Base-by-base conservation (phyloP, 2,329 filamentous ascomycete genomes). In the Xylaria multiplex region DNA sequence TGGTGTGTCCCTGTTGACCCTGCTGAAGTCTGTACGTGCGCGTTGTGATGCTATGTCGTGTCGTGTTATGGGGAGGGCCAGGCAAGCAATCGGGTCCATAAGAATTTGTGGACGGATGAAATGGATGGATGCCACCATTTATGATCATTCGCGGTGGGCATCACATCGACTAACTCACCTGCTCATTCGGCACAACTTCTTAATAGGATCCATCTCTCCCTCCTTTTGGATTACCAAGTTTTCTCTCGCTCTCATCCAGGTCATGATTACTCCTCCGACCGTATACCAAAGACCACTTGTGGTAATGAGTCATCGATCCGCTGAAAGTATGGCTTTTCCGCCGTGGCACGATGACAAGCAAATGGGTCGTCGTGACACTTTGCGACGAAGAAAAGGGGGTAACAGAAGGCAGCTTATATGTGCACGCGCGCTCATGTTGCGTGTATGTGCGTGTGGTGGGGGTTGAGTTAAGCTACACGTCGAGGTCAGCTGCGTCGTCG, bases 401-500 rank as follows among this genome's bases (percentile, higher is more conserved):
- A 2, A 35, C 14, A 13, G 4, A 30, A 59, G 19, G 27, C n/a
- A 56, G 50, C 40, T 40, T 22, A 22, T 59, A 24, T 55, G 22
- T 42, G 43, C 32, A 32, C 42, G 24, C 42, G 24, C n/a, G 35
- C 42, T 19, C 16, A 40, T 35, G 52, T 8, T 37, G 40, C 35
- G 30, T 32, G 59, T 16, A 13, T 37, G 35, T 27, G 32, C 48
- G 50, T 27, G 19, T 1, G 40, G 14, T 53, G 55, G 54, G 62
- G 45, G 40, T 43, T 49, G 35, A 22, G 53, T 59, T 59, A 54
- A 53, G 42, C 61, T 48, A 50, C 54, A 14, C 16, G n/a, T 8
- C n/a, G 14, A 62, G 70, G 78, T 81, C 79, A 81, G 75, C 77
- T 81, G 80, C 61, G 75, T 72, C 11, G 6, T 74, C 70, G 75